A percentile compares a stretch with the other conserved stretches of the same genome.
phyloP scores from a whole-genome alignment of 495 filamentous ascomycete species.

The Penicillium simplicissimum region DNA sequence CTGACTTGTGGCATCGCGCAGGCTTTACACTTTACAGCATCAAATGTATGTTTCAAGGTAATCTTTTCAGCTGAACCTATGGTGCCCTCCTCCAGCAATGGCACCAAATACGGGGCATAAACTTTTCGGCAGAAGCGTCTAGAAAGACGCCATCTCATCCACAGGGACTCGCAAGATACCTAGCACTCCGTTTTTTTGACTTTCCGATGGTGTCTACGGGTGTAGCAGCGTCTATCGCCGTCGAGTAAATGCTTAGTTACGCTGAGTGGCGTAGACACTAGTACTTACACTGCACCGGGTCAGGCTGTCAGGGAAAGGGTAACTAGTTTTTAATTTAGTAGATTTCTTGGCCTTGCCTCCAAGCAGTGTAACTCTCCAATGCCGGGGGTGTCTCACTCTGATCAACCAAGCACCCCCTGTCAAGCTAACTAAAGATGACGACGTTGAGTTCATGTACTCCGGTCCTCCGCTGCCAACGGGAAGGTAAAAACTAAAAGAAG shows the following conservation, averaged over 20 bases:
- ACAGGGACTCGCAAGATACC: background rate
- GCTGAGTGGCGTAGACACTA: background rate
- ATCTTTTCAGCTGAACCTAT: too few relatives aligned
- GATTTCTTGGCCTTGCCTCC: background rate
- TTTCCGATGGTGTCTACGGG: background rate
- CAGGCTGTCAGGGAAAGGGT: too few relatives aligned
- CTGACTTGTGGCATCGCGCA: background rate
- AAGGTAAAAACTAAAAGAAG: background rate
- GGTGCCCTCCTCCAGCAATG: background rate
- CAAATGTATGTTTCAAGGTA: background rate
- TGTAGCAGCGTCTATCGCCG: background rate
- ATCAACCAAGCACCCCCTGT: constrained; percentile 3
- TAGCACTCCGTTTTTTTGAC: background rate
- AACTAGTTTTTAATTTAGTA: background rate
- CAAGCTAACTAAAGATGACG: background rate
- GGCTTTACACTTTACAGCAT: background rate
- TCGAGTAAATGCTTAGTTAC: background rate
- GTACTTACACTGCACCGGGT: too few relatives aligned
- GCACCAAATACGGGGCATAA: background rate
- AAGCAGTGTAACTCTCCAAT: constrained; percentile 21
- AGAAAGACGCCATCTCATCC: background rate
- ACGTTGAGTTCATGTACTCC: background rate
- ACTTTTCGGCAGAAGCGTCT: background rate
- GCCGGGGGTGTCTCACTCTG: background rate
- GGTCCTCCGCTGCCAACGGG: constrained; percentile 2